Conservation (phyloP, 441 rosid genomes). For the Eruca vesicaria region DNA sequence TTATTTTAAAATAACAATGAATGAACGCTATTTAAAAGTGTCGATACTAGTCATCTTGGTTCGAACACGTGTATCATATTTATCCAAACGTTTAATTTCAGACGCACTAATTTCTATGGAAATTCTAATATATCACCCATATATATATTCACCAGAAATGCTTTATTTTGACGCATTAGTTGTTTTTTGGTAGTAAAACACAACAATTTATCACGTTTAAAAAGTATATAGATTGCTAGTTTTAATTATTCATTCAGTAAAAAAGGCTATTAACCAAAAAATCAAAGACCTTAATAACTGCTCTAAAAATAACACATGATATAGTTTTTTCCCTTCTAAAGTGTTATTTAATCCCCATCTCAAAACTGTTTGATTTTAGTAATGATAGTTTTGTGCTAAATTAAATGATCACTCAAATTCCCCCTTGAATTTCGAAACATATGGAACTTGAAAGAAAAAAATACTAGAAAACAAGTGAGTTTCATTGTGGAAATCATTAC, state of each 20-base stretch:
- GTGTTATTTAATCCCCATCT: not conserved
- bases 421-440: too few species aligned
- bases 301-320: not conserved
- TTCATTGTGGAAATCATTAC: constrained; percentile 1
- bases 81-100: too few species aligned
- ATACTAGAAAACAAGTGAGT: not conserved
- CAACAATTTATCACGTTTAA: not conserved
- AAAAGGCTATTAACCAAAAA: not conserved
- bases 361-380: not conserved
- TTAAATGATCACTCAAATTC: not conserved
- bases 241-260: not conserved
- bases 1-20: too few species aligned
- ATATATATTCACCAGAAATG: not conserved
- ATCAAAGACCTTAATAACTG: not conserved
- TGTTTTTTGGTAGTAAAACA: not conserved
- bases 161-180: not conserved
- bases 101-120: too few species aligned
- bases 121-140: not conserved
- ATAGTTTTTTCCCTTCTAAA: not conserved
- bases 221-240: not conserved
- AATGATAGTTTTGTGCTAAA: not conserved
- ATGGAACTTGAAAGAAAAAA: not conserved
- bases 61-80: too few species aligned
- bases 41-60: too few species aligned
- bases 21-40: too few species aligned